Conservation (phyloP, 1,284 basidiomycete species). For the Ceratobasidium sp. region DNA sequence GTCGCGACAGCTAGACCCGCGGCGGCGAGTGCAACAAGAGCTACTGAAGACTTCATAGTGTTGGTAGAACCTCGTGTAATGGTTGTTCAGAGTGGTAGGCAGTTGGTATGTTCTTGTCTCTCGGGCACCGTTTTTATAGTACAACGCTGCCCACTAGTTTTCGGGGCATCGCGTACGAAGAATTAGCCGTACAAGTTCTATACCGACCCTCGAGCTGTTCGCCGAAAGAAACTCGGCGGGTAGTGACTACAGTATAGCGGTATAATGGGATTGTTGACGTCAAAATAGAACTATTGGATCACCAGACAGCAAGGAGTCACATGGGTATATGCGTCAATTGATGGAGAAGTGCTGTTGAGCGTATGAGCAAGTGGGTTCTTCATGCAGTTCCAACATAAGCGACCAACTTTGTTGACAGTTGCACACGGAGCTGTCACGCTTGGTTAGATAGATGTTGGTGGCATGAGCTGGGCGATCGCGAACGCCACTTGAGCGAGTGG, state of each 20-base stretch:
- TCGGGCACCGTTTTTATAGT: neutral
- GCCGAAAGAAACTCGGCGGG: conserved; percentile 17
- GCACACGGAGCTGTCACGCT: conserved; percentile 11
- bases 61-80: neutral
- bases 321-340: neutral
- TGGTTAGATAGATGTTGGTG: neutral
- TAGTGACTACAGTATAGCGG: neutral
- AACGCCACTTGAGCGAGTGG: no score
- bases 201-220: neutral
- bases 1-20: conserved; percentile 39
- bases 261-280: no score
- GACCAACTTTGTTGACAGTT: conserved; percentile 8
- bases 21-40: conserved; percentile 18
- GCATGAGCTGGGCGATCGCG: no score
- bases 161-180: neutral
- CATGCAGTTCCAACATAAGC: no score
- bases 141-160: neutral
- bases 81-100: neutral
- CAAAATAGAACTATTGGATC: neutral
- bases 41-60: conserved; percentile 19
- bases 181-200: neutral
- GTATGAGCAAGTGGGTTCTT: neutral
- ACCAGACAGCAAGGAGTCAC: neutral
- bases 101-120: neutral
- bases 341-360: neutral